These are phyloP conservation scores for Corynascus novoguineensis DNA, from an alignment of 495 filamentous ascomycete genomes.

Conservation along the genomic window DNA sequence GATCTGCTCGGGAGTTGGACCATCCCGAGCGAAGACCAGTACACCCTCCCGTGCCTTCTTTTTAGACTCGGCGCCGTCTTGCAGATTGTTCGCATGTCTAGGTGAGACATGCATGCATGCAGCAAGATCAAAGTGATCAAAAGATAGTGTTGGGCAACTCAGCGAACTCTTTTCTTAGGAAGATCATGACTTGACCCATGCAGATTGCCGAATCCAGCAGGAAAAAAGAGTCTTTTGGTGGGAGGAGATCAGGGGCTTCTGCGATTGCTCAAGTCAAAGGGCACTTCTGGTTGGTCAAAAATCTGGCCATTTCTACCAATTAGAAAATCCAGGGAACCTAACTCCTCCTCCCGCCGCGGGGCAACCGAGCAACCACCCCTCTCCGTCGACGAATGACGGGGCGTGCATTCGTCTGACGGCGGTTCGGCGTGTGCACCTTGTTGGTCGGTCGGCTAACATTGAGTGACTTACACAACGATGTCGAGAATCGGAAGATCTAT, in stretches of 20 bases:
- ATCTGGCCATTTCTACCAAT: slow-evolving; percentile 24
- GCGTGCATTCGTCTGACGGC: slow-evolving; percentile 14
- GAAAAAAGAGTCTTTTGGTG: not conserved
- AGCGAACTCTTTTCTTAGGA: not conserved
- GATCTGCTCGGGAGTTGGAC: slow-evolving; percentile 6
- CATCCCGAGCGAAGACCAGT: not conserved
- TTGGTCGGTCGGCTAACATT: slow-evolving; percentile 1
- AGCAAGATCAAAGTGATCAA: slow-evolving; percentile 5
- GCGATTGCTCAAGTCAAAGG: not conserved
- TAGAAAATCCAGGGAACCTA: slow-evolving; percentile 25
- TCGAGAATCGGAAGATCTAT: not conserved
- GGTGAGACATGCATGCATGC: slow-evolving; percentile 22
- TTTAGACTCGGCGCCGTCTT: slow-evolving; percentile 1
- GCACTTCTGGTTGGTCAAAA: slow-evolving; percentile 19
- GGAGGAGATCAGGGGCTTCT: slow-evolving; percentile 7
- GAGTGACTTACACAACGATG: too few relatives aligned
- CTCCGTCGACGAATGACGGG: slow-evolving; percentile 19
- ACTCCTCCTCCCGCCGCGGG: slow-evolving; percentile 4
- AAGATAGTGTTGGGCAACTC: not conserved
- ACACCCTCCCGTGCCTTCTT: slow-evolving; percentile 22
- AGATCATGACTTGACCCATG: not conserved
- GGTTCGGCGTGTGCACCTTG: slow-evolving; percentile 8
- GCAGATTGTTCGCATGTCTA: slow-evolving; percentile 24
- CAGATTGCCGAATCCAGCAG: not conserved
- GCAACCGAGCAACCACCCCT: not conserved